Evolutionary conservation across 1,284 basidiomycete genomes (phyloP).

Genomic region (Taiwanofungus camphoratus): DNA sequence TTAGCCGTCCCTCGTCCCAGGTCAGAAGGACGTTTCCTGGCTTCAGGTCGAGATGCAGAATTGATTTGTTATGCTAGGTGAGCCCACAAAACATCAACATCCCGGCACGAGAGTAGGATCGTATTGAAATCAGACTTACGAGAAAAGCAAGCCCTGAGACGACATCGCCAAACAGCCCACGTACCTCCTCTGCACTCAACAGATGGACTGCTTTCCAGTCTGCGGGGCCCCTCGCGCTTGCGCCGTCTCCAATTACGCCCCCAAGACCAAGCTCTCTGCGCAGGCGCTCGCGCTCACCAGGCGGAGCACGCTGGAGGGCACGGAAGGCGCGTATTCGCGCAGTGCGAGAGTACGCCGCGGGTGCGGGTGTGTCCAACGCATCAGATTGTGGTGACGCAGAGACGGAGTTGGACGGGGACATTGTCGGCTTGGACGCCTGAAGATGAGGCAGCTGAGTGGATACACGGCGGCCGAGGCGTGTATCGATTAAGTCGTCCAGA

Average conservation of each 20-base stretch:
- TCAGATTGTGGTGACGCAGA: slow-evolving; percentile 10
- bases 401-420: slow-evolving; percentile 10
- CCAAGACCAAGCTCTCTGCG: slow-evolving; percentile 41
- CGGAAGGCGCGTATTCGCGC: slow-evolving; percentile 74
- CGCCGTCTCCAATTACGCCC: slow-evolving; percentile 13
- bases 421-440: slow-evolving; percentile 15
- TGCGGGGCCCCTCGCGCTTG: slow-evolving; percentile 13
- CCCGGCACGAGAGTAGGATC: not conserved
- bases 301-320: slow-evolving; percentile 55
- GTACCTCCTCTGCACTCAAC: slow-evolving; percentile 75
- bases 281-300: slow-evolving; percentile 59
- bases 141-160: slow-evolving; percentile 76
- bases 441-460: slow-evolving; percentile 5
- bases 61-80: slow-evolving; percentile 77
- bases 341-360: slow-evolving; percentile 43
- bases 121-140: slow-evolving; percentile 55
- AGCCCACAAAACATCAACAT: not conserved
- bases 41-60: slow-evolving; percentile 89
- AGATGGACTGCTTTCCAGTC: slow-evolving; percentile 71
- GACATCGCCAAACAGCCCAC: slow-evolving; percentile 72
- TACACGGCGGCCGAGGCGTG: slow-evolving; percentile 49
- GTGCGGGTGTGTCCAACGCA: slow-evolving; percentile 14
- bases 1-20: slow-evolving; percentile 84
- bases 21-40: slow-evolving; percentile 91
- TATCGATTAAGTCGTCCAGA: slow-evolving; percentile 80